A percentile compares a stretch with the other conserved stretches of the same genome.
phyloP scores from a whole-genome alignment of 805 yeast genomes.

The Candida stauntonica region DNA sequence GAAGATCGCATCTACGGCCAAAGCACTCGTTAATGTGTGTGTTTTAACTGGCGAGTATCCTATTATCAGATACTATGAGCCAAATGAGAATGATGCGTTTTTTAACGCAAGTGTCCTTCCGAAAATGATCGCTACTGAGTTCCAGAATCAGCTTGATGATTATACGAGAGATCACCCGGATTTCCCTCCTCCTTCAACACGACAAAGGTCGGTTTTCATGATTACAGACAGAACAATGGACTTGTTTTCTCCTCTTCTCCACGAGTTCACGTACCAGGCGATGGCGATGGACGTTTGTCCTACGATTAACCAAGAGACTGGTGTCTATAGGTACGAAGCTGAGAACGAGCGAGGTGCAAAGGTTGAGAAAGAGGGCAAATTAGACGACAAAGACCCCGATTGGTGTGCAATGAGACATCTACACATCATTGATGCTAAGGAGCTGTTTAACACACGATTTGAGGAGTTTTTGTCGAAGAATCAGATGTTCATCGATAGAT shows the following conservation, averaged over 20 bases:
- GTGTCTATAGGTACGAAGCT: slow-evolving; percentile 47
- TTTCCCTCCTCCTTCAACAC: slow-evolving; percentile 53
- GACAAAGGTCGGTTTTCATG: slow-evolving; percentile 70
- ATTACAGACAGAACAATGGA: slow-evolving; percentile 85
- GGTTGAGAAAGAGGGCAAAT: slow-evolving; percentile 42
- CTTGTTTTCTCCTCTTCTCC: slow-evolving; percentile 75
- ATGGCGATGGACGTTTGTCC: slow-evolving; percentile 73
- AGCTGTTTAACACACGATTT: slow-evolving; percentile 51
- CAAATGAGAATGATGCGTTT: slow-evolving; percentile 42
- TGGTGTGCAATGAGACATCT: slow-evolving; percentile 70
- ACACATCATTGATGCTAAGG: slow-evolving; percentile 73
- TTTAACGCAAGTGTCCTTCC: slow-evolving; percentile 59
- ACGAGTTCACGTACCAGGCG: slow-evolving; percentile 89
- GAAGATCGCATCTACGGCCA: slow-evolving; percentile 56
- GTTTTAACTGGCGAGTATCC: slow-evolving; percentile 86
- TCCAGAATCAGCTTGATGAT: slow-evolving; percentile 68
- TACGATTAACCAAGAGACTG: slow-evolving; percentile 39
- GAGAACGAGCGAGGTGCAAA: slow-evolving; percentile 48
- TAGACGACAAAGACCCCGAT: slow-evolving; percentile 60
- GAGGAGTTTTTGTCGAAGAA: slow-evolving; percentile 66
- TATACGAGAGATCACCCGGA: slow-evolving; percentile 67
- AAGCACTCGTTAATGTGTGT: slow-evolving; percentile 66
- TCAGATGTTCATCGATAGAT: slow-evolving; percentile 68
- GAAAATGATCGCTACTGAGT: slow-evolving; percentile 62
- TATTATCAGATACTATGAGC: slow-evolving; percentile 65